These are phyloP conservation scores for Hymenoscyphus occultus DNA, from an alignment of 2,329 filamentous ascomycete genomes.

Conservation along the genomic window DNA sequence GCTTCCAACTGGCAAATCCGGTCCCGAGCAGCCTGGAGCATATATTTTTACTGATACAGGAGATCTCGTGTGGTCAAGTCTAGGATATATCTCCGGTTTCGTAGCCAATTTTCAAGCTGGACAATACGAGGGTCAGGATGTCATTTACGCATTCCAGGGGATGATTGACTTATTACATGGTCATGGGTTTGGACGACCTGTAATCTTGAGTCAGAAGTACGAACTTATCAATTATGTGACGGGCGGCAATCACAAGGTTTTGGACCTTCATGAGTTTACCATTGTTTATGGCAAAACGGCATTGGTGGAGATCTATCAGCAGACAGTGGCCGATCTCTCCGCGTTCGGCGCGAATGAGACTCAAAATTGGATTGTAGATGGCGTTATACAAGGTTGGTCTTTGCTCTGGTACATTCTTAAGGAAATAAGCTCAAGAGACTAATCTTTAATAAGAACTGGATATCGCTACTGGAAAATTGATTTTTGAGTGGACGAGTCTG, in stretches of 20 bases:
- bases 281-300: slow-evolving; percentile 32
- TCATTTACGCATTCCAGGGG: slow-evolving; percentile 53
- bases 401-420: neutral
- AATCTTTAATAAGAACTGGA: slow-evolving; percentile 35
- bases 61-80: slow-evolving; percentile 55
- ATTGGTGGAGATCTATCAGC: slow-evolving; percentile 31
- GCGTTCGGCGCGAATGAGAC: slow-evolving; percentile 20
- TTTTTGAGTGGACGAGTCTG: slow-evolving; percentile 48
- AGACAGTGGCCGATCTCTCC: slow-evolving; percentile 18
- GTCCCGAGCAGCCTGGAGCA: slow-evolving; percentile 49
- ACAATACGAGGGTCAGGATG: slow-evolving; percentile 49
- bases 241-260: slow-evolving; percentile 22
- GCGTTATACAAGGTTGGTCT: slow-evolving; percentile 14
- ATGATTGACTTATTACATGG: slow-evolving; percentile 18
- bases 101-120: slow-evolving; percentile 49
- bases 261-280: slow-evolving; percentile 34
- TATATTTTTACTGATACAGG: slow-evolving; percentile 55
- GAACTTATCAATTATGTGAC: slow-evolving; percentile 31
- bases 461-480: slow-evolving; percentile 43
- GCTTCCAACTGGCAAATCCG: slow-evolving; percentile 30
- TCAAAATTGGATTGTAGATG: slow-evolving; percentile 29
- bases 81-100: slow-evolving; percentile 50
- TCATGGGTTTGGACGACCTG: slow-evolving; percentile 29
- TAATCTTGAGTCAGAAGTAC: slow-evolving; percentile 33
- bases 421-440: neutral